A percentile compares a stretch with the other conserved stretches of the same genome.
Conservation (phyloP, 2,329 filamentous ascomycete species). For the Zymoseptoria crescenta region DNA sequence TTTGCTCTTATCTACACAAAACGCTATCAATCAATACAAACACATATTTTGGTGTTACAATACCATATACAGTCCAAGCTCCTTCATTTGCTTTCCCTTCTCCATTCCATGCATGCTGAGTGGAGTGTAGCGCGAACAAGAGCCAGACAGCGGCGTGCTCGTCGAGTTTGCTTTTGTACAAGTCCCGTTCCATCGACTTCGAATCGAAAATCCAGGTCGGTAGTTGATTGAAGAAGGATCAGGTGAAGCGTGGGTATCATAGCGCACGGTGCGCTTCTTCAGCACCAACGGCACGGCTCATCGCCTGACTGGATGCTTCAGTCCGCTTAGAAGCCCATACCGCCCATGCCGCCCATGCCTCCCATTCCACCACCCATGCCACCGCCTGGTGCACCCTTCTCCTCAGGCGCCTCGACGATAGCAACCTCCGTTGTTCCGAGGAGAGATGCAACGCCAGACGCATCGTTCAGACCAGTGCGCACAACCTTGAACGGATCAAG, state of each 20-base stretch:
- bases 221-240: no score
- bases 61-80: background rate
- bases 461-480: conserved; percentile 88
- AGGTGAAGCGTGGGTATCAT: background rate
- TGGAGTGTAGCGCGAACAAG: background rate
- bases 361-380: conserved; percentile 53
- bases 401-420: conserved; percentile 90
- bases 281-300: background rate
- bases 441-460: conserved; percentile 90
- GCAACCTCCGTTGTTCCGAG: conserved; percentile 97
- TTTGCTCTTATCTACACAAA: background rate
- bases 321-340: conserved; percentile 22
- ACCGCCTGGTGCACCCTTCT: conserved; percentile 60
- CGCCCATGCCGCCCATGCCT: conserved; percentile 43
- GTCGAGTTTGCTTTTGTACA: no score
- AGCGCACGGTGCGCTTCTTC: background rate
- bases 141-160: no score
- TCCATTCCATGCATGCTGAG: background rate
- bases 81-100: background rate
- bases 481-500: conserved; percentile 99
- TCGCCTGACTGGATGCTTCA: background rate
- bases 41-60: background rate
- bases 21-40: background rate
- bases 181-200: no score
- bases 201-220: no score